Percentiles rank a stretch among this genome's conserved stretches.
Conservation (phyloP, 2,329 filamentous ascomycete species). For the Cladophialophora yegresii region DNA sequence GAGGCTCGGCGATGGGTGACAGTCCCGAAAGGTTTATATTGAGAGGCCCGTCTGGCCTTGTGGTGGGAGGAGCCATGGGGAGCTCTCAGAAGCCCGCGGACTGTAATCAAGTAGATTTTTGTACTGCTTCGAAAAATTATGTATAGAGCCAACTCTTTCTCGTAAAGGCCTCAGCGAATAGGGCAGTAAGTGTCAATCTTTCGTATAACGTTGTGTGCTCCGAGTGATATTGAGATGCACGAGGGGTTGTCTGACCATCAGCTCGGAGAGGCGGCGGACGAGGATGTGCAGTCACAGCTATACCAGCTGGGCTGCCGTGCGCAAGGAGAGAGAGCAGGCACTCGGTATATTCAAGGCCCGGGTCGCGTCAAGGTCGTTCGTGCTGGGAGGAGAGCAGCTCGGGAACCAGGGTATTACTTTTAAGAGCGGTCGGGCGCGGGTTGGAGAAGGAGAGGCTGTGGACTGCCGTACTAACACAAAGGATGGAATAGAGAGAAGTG, state of each 20-base stretch:
- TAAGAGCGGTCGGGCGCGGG: constrained; percentile 17
- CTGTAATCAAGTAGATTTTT: background rate
- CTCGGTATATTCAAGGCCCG: background rate
- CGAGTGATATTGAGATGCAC: background rate
- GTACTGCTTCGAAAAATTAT: constrained; percentile 6
- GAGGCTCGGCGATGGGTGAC: constrained; percentile 29
- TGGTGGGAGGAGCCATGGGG: constrained; percentile 31
- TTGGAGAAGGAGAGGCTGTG: constrained; percentile 16
- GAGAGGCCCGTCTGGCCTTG: constrained; percentile 32
- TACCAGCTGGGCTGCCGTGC: background rate
- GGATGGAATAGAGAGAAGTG: constrained; percentile 27
- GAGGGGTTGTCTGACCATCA: background rate
- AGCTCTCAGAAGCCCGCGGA: constrained; percentile 6
- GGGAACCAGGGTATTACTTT: constrained; percentile 26
- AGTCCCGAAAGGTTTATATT: constrained; percentile 35
- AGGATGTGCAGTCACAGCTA: background rate
- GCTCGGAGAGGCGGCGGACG: background rate
- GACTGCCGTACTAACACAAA: constrained; percentile 29
- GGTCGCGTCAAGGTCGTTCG: background rate
- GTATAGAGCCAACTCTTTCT: constrained; percentile 1
- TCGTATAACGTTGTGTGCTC: background rate
- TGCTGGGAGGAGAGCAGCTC: constrained; percentile 10
- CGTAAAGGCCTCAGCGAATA: background rate
- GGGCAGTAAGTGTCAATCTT: background rate
- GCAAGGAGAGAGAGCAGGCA: background rate